Conservation (phyloP, 345 rosid genomes). For the Salix koriyanagi region DNA sequence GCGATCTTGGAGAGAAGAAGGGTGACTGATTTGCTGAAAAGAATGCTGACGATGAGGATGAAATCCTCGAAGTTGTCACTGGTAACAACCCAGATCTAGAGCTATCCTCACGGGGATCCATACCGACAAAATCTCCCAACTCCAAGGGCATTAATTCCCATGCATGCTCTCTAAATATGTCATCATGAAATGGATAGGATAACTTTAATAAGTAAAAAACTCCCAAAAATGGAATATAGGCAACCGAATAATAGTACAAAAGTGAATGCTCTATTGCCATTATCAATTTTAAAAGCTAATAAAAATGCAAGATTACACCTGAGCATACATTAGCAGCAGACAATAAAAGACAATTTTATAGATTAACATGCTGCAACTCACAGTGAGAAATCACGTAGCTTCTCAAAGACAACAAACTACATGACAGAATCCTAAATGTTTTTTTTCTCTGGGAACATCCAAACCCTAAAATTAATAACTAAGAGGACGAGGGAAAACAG, state of each 20-base stretch:
- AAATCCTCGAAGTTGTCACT: slow-evolving; percentile 55
- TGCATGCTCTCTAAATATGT: slow-evolving; percentile 25
- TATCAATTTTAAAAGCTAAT: not conserved
- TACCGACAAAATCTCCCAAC: slow-evolving; percentile 26
- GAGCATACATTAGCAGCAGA: not conserved
- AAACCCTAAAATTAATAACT: not conserved
- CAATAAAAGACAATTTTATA: not conserved
- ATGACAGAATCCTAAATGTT: not conserved
- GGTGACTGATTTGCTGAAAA: slow-evolving; percentile 94
- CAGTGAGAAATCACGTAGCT: not conserved
- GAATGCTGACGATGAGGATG: slow-evolving; percentile 83
- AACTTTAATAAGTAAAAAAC: slow-evolving; percentile 10
- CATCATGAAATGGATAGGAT: slow-evolving; percentile 34
- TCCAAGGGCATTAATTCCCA: slow-evolving; percentile 30
- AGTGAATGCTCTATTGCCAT: not conserved
- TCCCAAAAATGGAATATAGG: slow-evolving; percentile 11
- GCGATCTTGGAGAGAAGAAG: slow-evolving; percentile 82
- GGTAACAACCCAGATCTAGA: slow-evolving; percentile 54
- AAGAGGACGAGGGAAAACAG: not conserved
- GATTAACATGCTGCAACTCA: not conserved
- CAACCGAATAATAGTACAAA: not conserved
- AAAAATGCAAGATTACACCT: not conserved
- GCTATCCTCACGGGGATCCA: slow-evolving; percentile 75
- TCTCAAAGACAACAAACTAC: not conserved
- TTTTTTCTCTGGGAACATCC: too few relatives aligned